Base-by-base conservation (phyloP, 306 rosid genomes). In the Quercus mongolica region DNA sequence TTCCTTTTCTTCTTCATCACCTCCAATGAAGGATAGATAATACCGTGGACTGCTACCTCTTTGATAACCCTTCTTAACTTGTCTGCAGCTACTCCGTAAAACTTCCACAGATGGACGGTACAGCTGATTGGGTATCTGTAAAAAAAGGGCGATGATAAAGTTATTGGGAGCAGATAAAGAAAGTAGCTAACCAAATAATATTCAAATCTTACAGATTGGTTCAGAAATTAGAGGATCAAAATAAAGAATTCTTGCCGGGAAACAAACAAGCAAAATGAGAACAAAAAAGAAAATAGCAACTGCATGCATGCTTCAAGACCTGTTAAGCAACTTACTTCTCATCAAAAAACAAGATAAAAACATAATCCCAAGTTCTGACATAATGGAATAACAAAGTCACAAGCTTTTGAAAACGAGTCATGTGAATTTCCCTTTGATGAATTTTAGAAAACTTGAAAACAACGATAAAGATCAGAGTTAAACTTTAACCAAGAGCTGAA, bases 101-200 rank as follows among this genome's bases (percentile, higher is more conserved):
- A 89, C 85, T 85, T 91, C 97, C 55, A 83, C 83, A 0, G 93
- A 52, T 21, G 98, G 99, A 76, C 88, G 88, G 79, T 96, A 96
- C 15, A 81, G 67, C 85, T 89, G 85, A 73, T 88, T 77, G 1
- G 98, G 89, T 80, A 86, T 81, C 99, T 93, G 84, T 57, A 44
- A 68, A 80, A 80, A 35, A 79, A 76, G 12, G 17, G 31, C 41
- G 21, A 78, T 65, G 26, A 78, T 71, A 6, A 52, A 74, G 25
- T 31, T 77, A 15, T 44, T 21, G 0, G 59, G 74, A 61, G 76
- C 55, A 38, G 21, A 82, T 67, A 84, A 64, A 33, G 19, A 23
- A 49, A 14, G 17, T n/a, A 73, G 31, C 31, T 2, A 61, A 63
- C 44, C 44, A 23, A 28, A 63, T 65, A 57, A 46, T 63, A 58